Base-by-base conservation (phyloP, 192 early-diverging fungal species). In the Backusella tuberculispora region DNA sequence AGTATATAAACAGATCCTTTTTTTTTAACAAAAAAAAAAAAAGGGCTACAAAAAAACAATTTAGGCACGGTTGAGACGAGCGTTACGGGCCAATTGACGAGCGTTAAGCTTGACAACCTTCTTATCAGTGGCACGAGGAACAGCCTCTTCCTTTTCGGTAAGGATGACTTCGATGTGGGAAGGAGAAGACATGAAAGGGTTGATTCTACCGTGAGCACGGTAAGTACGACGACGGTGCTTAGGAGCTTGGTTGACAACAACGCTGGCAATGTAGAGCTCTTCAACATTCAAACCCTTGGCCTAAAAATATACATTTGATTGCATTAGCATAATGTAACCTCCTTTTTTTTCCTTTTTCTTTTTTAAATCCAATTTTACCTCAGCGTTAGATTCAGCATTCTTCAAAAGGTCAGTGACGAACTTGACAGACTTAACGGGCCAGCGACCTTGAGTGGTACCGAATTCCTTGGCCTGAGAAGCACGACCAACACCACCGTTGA, bases 201-300 rank as follows among this genome's bases (percentile, higher is more conserved):
- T 88, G 80, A 96, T 96, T 81, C 95, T 92, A 91, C 97, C 97
- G 90, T 99, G 97, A 79, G 96, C 97, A 90, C 97, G 95, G 94
- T 93, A 98, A 44, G 95, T 98, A 82, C 97, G 88, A 81, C 97
- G 93, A 78, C 97, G 95, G 85, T 95, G 94, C 88, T 96, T 96
- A 81, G 95, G 95, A 76, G 97, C 97, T 83, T 95, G 93, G 91
- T 99, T 98, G 86, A 99, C 96, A 88, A 95, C 91, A 76, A 98
- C 94, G 92, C 97, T 93, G 88, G 92, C 91, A 82, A 99, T 88
- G 73, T 94, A 89, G 72, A 97, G 88, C 80, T 93, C 89, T 71
- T 98, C 95, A 72, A 93, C 77, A 85, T 92, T 89, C 71, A 99
- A 90, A 74, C 94, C 94, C 92, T 99, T 99, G 76, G 93, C 83